Evolutionary conservation across 148 eudicot genomes (phyloP), one percentile per base, ranked within the genome.

Genomic region (Rhododendron ovatum): DNA sequence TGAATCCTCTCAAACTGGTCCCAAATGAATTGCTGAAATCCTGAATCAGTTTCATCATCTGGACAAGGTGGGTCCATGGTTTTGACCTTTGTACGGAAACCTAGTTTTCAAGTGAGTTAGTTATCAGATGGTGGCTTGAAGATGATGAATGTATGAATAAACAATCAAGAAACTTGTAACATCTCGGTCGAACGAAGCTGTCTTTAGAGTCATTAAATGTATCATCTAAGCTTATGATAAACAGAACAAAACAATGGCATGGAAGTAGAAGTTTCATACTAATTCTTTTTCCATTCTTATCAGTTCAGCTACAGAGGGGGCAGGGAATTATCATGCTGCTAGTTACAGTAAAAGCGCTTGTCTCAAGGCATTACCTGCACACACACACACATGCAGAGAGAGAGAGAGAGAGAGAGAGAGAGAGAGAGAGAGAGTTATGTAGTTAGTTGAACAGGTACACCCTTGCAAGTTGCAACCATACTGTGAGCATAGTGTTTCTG

Each of bases 11-110:
- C 47, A n/a, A 84, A 20, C 39, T 84, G 81, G 41, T 75, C 37
- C 37, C 78, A 43, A 7, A 85, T 77, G 74, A 53, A 77, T 55
- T 85, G 86, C 41, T 51, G 82, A 37, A 77, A 77, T 41, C 47
- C 86, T 17, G 50, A 77, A 26, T 85, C 53, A 26, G 41, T n/a
- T 55, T 85, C 85, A n/a, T 51, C 67, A 0, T 74, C 48, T 5
- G 17, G 61, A 73, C 28, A 30, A 48, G 7, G 28, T 28, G 67
- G 80, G 63, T 35, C 80, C 85, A 50, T 69, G 13, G 80, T 73
- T 69, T 84, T 50, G 17, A 84, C 48, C 48, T 74, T 24, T 71
- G 4, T 43, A 48, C 2, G 5, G 61, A 47, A 83, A 15, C 61
- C 43, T 48, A 20, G 30, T 50, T 48, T n/a, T 84, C 28, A 30